These are phyloP conservation scores for Backusella morwellensis DNA, from an alignment of 192 early-diverging fungal species.

Conservation along the genomic window DNA sequence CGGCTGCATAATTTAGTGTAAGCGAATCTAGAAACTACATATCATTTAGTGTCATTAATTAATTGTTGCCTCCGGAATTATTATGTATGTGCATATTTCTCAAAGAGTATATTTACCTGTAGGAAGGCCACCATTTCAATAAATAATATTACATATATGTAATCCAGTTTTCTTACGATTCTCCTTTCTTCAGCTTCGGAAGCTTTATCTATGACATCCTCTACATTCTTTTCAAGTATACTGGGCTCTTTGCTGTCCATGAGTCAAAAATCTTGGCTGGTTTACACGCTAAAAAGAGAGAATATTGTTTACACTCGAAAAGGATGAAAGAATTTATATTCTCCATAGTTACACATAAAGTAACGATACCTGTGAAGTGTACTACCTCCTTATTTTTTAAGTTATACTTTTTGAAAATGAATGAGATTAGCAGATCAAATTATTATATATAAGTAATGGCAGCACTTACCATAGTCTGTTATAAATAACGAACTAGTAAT, in stretches of 20 bases:
- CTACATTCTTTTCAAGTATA: neutral
- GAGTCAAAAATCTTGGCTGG: neutral
- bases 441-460: too few species aligned
- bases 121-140: neutral
- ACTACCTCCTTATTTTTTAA: too few species aligned
- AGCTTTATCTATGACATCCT: neutral
- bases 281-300: neutral
- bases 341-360: too few species aligned
- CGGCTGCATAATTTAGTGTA: slow-evolving; percentile 15
- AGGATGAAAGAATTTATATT: too few species aligned
- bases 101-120: neutral
- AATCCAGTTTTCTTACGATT: neutral
- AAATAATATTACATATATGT: slow-evolving; percentile 11
- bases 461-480: too few species aligned
- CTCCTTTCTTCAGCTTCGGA: neutral
- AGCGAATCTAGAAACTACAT: slow-evolving; percentile 22
- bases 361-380: too few species aligned
- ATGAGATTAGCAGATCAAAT: too few species aligned
- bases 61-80: neutral
- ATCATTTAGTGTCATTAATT: slow-evolving; percentile 4
- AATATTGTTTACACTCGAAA: neutral
- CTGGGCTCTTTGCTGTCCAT: neutral
- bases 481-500: too few species aligned
- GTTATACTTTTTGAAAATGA: too few species aligned
- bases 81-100: neutral